phyloP scores from a whole-genome alignment of 2,329 filamentous ascomycete species.

The Shiraia bambusicola region DNA sequence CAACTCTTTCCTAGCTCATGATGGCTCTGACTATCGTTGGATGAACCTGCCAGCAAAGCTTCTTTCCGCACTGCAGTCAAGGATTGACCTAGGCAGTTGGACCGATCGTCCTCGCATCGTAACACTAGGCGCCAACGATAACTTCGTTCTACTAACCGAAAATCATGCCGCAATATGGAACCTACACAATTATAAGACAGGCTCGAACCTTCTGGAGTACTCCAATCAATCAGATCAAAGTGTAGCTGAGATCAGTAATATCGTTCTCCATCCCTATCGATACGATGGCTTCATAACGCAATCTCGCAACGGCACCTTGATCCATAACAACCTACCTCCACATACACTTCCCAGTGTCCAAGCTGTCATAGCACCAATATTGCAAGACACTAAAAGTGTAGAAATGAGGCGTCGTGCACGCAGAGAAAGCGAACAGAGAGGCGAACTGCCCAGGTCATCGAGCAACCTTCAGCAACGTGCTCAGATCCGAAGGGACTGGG shows the following conservation, averaged over 20 bases:
- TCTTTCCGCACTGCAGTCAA: constrained; percentile 25
- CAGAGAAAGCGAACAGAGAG: constrained; percentile 7
- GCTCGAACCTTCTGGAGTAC: constrained; percentile 22
- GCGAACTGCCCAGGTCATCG: constrained; percentile 7
- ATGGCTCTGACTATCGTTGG: constrained; percentile 33
- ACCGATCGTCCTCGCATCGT: constrained; percentile 35
- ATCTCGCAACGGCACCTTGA: constrained; percentile 24
- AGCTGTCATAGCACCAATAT: constrained; percentile 20
- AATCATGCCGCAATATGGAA: constrained; percentile 34
- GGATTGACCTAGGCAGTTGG: constrained; percentile 35
- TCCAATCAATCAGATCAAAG: constrained; percentile 15
- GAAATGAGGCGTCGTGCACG: constrained; percentile 5
- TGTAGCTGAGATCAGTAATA: constrained; percentile 22
- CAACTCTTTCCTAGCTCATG: constrained; percentile 35
- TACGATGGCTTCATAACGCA: constrained; percentile 33
- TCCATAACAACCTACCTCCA: constrained; percentile 30
- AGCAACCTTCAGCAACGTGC: constrained; percentile 25
- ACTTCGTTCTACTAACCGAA: constrained; percentile 36
- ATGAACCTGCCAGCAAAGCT: constrained; percentile 33
- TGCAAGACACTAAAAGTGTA: constrained; percentile 17
- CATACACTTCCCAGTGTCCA: constrained; percentile 22
- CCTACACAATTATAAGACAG: constrained; percentile 23
- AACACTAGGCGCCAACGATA: constrained; percentile 29
- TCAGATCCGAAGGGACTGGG: constrained; percentile 30
- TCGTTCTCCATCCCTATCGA: constrained; percentile 35